Percentiles rank a stretch among this genome's conserved stretches.
Conservation (phyloP, 768 basidiomycete species). For the Rubroboletus pulcherrimus region DNA sequence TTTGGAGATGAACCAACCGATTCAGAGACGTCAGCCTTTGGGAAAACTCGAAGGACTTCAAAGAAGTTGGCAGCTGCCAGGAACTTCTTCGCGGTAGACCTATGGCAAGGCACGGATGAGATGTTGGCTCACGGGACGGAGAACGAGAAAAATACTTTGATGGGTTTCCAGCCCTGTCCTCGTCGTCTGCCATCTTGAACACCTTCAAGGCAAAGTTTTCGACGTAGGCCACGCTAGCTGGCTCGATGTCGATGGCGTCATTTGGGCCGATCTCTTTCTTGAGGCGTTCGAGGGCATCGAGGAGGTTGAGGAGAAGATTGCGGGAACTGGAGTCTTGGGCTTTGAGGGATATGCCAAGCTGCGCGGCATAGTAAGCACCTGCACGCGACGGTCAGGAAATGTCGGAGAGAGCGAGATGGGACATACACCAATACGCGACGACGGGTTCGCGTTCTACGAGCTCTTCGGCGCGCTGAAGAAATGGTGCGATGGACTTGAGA, state of each 20-base stretch:
- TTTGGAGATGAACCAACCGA: conserved; percentile 40
- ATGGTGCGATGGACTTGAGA: conserved; percentile 71
- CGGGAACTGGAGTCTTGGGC: conserved; percentile 62
- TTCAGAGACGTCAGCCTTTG: conserved; percentile 52
- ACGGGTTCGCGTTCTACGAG: conserved; percentile 77
- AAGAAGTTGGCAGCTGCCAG: conserved; percentile 93
- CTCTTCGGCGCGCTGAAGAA: conserved; percentile 88
- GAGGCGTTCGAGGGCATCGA: conserved; percentile 75
- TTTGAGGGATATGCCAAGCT: conserved; percentile 76
- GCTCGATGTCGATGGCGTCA: conserved; percentile 81
- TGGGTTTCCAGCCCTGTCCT: conserved; percentile 75
- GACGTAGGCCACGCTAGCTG: conserved; percentile 81
- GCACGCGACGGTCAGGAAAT: not conserved
- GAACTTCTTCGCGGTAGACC: conserved; percentile 91
- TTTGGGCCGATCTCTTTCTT: conserved; percentile 70
- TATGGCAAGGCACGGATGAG: conserved; percentile 30
- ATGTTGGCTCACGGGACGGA: not conserved
- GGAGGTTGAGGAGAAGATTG: conserved; percentile 65
- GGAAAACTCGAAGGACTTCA: conserved; percentile 80
- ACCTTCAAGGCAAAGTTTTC: conserved; percentile 93
- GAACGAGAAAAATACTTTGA: conserved; percentile 53
- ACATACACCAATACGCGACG: conserved; percentile 93
- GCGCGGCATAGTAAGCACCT: conserved; percentile 92
- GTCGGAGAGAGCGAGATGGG: conserved; percentile 9
- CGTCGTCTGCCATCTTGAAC: conserved; percentile 87